Percentiles rank a stretch among this genome's conserved stretches.
phyloP scores from a whole-genome alignment of 1,139 yeast genomes.

The Magnusiomyces suaveolens region DNA sequence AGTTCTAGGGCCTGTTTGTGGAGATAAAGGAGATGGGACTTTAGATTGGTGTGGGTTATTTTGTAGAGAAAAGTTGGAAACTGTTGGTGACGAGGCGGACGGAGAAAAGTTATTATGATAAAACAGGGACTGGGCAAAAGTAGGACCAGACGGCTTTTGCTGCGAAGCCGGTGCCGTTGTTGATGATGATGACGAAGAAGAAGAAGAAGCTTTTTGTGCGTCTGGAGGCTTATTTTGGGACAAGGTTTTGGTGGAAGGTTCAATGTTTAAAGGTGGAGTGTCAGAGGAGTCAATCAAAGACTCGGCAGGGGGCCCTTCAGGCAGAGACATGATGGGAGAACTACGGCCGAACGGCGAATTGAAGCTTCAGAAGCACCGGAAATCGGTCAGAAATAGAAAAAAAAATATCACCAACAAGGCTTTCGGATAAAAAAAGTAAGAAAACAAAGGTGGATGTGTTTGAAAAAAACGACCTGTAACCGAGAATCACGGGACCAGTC shows the following conservation, averaged over 20 bases:
- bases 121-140: slow-evolving; percentile 3
- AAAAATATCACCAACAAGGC: no score
- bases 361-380: no score
- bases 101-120: slow-evolving; percentile 1
- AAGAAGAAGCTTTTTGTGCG: neutral
- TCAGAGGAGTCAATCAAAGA: neutral
- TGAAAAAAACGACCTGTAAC: neutral
- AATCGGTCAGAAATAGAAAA: no score
- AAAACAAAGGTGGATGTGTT: neutral
- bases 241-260: neutral
- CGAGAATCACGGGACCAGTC: no score
- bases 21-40: neutral
- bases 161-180: neutral
- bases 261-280: neutral
- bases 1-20: neutral
- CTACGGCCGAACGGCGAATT: no score
- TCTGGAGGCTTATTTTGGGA: neutral
- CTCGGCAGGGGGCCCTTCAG: neutral
- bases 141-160: neutral
- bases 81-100: neutral
- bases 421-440: neutral
- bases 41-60: neutral
- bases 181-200: neutral
- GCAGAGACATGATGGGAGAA: no score
- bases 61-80: neutral